Percentiles rank a stretch among this genome's conserved stretches.
Evolutionary conservation across 2,329 filamentous ascomycete genomes (phyloP).

Genomic region (Aspergillus brunneoviolaceus): DNA sequence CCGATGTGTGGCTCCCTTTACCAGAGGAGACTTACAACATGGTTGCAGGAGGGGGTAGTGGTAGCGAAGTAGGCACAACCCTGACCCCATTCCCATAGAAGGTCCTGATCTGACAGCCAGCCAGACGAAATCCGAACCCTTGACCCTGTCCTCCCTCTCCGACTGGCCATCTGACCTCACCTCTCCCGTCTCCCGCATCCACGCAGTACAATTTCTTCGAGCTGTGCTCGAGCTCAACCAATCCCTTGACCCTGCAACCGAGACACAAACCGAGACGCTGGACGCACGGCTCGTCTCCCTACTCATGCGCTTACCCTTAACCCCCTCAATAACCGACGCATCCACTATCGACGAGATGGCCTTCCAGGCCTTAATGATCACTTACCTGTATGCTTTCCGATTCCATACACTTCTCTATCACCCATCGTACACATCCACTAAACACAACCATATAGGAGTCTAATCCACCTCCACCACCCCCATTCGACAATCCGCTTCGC

Average conservation of each 20-base stretch:
- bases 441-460: conserved; percentile 26
- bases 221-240: conserved; percentile 57
- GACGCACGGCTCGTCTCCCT: conserved; percentile 58
- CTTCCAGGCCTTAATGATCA: conserved; percentile 32
- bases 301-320: conserved; percentile 67
- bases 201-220: conserved; percentile 71
- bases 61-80: conserved; percentile 13
- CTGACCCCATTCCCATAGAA: not conserved
- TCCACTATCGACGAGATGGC: conserved; percentile 66
- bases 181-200: conserved; percentile 75
- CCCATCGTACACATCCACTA: not conserved
- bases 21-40: conserved; percentile 61
- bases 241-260: conserved; percentile 21
- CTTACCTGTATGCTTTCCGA: conserved; percentile 23
- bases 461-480: conserved; percentile 72
- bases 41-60: not conserved
- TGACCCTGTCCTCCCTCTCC: conserved; percentile 57
- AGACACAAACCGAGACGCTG: conserved; percentile 47
- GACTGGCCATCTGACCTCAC: conserved; percentile 50
- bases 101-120: not conserved
- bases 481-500: conserved; percentile 60
- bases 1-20: conserved; percentile 69
- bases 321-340: conserved; percentile 62
- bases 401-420: not conserved
- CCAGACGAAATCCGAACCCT: conserved; percentile 56